phyloP scores from a whole-genome alignment of 148 eudicot species.

The Rhododendron ovatum region DNA sequence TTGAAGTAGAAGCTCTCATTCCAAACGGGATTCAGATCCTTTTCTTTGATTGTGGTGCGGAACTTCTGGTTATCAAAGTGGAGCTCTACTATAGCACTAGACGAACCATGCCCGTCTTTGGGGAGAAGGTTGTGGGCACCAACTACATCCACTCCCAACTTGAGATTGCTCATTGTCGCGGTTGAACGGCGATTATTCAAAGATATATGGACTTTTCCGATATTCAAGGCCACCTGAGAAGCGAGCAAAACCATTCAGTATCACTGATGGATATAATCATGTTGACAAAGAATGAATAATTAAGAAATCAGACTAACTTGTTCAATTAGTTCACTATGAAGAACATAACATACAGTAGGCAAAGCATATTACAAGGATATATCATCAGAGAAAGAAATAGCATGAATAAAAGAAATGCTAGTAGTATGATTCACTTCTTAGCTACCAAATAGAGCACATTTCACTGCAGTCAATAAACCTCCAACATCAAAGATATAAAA shows the following conservation, averaged over 20 bases:
- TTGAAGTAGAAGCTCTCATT: conserved; percentile 95
- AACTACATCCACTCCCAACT: conserved; percentile 80
- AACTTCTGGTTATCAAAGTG: conserved; percentile 73
- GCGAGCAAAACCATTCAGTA: neutral
- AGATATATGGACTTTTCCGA: neutral
- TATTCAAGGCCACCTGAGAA: conserved; percentile 23
- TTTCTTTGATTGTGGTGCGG: conserved; percentile 79
- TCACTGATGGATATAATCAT: neutral
- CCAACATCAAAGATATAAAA: neutral
- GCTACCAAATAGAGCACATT: neutral
- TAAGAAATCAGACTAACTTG: neutral
- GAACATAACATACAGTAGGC: neutral
- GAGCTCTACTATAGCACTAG: conserved; percentile 82
- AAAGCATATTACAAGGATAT: neutral
- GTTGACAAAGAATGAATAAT: neutral
- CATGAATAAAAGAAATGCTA: neutral
- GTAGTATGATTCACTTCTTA: neutral
- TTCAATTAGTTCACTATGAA: neutral
- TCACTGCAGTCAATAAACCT: neutral
- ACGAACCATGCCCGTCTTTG: conserved; percentile 91
- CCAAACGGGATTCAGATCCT: conserved; percentile 92
- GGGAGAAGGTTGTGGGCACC: conserved; percentile 88
- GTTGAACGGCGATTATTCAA: neutral
- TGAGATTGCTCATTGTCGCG: conserved; percentile 49
- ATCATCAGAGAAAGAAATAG: neutral